Evolutionary conservation across 169 alveolate species (phyloP), one percentile per base, ranked within the genome.

Genomic region (Eimeria brunetti): DNA sequence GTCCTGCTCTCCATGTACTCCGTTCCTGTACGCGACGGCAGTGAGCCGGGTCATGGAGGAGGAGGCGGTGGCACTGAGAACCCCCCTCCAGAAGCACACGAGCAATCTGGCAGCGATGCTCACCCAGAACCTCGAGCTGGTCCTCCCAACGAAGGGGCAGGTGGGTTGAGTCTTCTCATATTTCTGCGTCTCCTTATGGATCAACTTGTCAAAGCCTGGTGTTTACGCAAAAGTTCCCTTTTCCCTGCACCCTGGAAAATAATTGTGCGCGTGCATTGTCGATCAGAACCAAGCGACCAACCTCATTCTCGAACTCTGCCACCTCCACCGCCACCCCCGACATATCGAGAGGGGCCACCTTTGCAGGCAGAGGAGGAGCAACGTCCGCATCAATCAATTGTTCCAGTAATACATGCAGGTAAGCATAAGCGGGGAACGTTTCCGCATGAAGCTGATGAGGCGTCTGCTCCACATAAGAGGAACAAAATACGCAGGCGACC

Each of bases 1-100:
- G 91, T 9, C 1, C 80, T 84, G 18, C 33, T 84, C 46, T 44
- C 91, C 38, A 58, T 60, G 71, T 84, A 58, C 46, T 36, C 78
- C 30, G 38, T 84, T 33, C 91, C 91, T 33, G 18, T 56, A 44
- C 14, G 41, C 38, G 62, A 44, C 1, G 85, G 16, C 85, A 75
- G 18, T 44, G 85, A 44, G 16, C 38, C 58, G 9, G 60, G 85
- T 22, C 53, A 46, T 75, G 85, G 58, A 6, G 85, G 16, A 44
- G 62, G 24, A 18, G 38, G 85, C 62, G 20, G 38, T 11, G 62
- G 53, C 12, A 44, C 38, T 22, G n/a, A 7, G 53, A 33, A 33
- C 8, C 83, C 24, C 24, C 83, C n/a, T 41, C 27, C 53, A 3
- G 85, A 75, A 41, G 12, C 60, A 75, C 41, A 20, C 4, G 85